Conservation (phyloP, 2,329 filamentous ascomycete genomes). For the Penicillium sp. region DNA sequence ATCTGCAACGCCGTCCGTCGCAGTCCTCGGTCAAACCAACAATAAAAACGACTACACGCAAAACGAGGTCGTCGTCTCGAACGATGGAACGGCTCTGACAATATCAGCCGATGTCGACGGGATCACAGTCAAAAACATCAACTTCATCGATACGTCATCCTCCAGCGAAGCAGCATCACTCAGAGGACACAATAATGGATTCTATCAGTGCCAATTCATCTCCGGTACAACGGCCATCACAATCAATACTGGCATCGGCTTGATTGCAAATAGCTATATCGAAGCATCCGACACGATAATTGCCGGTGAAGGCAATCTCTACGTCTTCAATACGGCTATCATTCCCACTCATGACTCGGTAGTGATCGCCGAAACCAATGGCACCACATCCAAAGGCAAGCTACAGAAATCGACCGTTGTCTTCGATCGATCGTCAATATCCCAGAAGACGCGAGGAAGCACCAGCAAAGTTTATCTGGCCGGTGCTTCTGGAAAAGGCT, state of each 20-base stretch:
- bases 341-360: conserved; percentile 38
- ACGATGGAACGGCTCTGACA: conserved; percentile 27
- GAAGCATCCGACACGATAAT: conserved; percentile 46
- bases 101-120: conserved; percentile 32
- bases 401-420: conserved; percentile 41
- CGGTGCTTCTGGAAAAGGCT: conserved; percentile 42
- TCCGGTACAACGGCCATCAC: conserved; percentile 35
- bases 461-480: conserved; percentile 46
- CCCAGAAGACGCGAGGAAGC: conserved; percentile 31
- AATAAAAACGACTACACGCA: conserved; percentile 32
- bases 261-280: conserved; percentile 48
- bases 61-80: conserved; percentile 40
- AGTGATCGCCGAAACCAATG: conserved; percentile 43
- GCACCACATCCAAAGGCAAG: conserved; percentile 21
- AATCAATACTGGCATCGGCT: conserved; percentile 31
- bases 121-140: conserved; percentile 41
- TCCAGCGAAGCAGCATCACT: conserved; percentile 29
- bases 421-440: conserved; percentile 41
- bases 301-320: conserved; percentile 42
- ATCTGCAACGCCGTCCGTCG: conserved; percentile 42
- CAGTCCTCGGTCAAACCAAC: conserved; percentile 39
- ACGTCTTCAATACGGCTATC: conserved; percentile 47
- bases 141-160: conserved; percentile 30
- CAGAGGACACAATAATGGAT: conserved; percentile 42
- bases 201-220: conserved; percentile 48